A percentile compares a stretch with the other conserved stretches of the same genome.
Conservation (phyloP, 2,329 filamentous ascomycete species). For the Ceratocystiopsis sp. region DNA sequence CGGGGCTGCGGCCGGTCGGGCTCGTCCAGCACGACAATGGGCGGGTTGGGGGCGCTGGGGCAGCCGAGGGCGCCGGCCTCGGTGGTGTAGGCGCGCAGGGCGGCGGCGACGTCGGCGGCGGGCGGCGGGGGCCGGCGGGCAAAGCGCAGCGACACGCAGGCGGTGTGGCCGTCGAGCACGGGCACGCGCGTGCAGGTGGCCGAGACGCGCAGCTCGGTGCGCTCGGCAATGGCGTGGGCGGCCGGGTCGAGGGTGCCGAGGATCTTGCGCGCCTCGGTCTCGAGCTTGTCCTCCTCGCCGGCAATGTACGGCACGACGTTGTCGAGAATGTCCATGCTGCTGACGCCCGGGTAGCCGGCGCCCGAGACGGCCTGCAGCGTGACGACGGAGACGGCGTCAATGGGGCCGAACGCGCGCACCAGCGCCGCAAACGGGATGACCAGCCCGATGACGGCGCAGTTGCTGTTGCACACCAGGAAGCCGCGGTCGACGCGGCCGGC, state of each 20-base stretch:
- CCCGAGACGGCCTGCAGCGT: conserved; percentile 92
- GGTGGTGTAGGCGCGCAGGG: conserved; percentile 62
- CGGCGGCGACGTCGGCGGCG: conserved; percentile 59
- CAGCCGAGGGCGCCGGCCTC: conserved; percentile 75
- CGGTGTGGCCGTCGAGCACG: conserved; percentile 90
- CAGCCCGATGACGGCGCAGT: conserved; percentile 92
- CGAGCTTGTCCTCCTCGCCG: conserved; percentile 91
- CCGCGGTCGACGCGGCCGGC: conserved; percentile 49
- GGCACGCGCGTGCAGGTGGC: conserved; percentile 86
- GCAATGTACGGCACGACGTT: conserved; percentile 90
- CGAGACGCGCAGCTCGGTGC: conserved; percentile 56
- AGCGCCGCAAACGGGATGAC: conserved; percentile 90
- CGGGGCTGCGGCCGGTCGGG: conserved; percentile 80
- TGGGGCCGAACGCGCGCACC: conserved; percentile 68
- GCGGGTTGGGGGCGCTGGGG: conserved; percentile 63
- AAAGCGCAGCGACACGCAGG: conserved; percentile 81
- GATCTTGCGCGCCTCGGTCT: conserved; percentile 91
- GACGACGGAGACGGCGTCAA: conserved; percentile 61
- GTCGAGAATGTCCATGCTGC: conserved; percentile 89
- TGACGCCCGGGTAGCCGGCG: conserved; percentile 78
- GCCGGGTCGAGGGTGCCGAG: conserved; percentile 58
- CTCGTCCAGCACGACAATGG: conserved; percentile 83
- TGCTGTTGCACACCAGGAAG: conserved; percentile 94
- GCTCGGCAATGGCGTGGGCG: conserved; percentile 59
- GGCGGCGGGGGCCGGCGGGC: conserved; percentile 55